Percentiles rank a stretch among this genome's conserved stretches.
phyloP scores from a whole-genome alignment of 805 yeast species.

The Lachancea dasiensis region DNA sequence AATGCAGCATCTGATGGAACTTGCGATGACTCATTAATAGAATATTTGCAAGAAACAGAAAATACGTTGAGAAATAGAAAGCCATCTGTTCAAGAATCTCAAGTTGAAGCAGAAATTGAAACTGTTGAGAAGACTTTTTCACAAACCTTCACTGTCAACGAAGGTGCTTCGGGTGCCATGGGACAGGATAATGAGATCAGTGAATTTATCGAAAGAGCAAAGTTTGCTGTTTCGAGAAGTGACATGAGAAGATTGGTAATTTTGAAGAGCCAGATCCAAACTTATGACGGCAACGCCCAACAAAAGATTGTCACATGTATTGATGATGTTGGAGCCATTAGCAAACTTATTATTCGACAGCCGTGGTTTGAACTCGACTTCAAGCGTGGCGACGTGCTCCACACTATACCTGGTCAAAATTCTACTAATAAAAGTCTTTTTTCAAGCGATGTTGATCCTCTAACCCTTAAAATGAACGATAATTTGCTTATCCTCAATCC shows the following conservation, averaged over 20 bases:
- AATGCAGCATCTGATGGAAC: conserved; percentile 4
- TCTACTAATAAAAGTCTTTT: conserved; percentile 23
- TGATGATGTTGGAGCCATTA: conserved; percentile 30
- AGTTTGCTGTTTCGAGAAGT: conserved; percentile 40
- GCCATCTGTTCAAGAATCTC: background rate
- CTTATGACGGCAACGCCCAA: conserved; percentile 23
- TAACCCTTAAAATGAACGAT: conserved; percentile 33
- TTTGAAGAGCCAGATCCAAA: conserved; percentile 13
- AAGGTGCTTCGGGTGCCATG: conserved; percentile 1
- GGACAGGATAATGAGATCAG: conserved; percentile 1
- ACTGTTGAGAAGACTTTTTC: conserved; percentile 12
- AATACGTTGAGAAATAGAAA: no score
- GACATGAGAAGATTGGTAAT: conserved; percentile 36
- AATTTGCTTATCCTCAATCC: conserved; percentile 79
- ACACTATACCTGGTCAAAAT: conserved; percentile 45
- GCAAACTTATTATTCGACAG: conserved; percentile 51
- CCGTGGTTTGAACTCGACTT: conserved; percentile 51
- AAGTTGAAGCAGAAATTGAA: conserved; percentile 5
- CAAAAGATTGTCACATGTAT: conserved; percentile 54
- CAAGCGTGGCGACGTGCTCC: conserved; percentile 50
- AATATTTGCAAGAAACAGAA: conserved; percentile 11
- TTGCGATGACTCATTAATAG: conserved; percentile 20
- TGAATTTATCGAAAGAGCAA: conserved; percentile 27
- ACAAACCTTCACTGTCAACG: conserved; percentile 9
- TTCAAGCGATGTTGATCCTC: conserved; percentile 27